Evolutionary conservation across 306 rosid genomes (phyloP), one percentile per base, ranked within the genome.

Genomic region (Trichosanthes truncata): DNA sequence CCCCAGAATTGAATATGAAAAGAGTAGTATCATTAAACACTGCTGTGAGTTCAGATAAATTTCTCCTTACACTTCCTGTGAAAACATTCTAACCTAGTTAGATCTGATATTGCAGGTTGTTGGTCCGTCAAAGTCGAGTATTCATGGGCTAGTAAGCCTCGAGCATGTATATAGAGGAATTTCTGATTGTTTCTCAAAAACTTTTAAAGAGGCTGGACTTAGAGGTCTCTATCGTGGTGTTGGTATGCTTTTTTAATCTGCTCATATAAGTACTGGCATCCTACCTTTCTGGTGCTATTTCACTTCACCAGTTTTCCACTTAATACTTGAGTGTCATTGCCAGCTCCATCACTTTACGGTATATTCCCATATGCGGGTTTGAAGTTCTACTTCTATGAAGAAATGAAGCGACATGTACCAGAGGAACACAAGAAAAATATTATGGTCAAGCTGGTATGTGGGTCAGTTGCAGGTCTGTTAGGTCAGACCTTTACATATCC

Each of bases 401-500:
- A 92, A 88, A 91, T 95, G 98, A 95, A 95, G 85, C 85, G 92
- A n/a, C 91, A 88, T 59, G 93, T 92, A 63, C 96, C 98, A 14
- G 90, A 86, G 71, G 93, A 95, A 77, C 87, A 91, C 77, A 93
- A 80, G 86, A 90, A 84, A 71, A 84, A 89, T 71, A 88, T 92
- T 60, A 46, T 83, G 89, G 95, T 93, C 65, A 95, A 95, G 84
- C 93, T 95, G 61, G 86, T 85, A 0, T 92, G 97, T 78, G 97
- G 98, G 79, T 95, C 98, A 10, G 90, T 95, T 67, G 98, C 97
- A 23, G 98, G 98, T 83, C 82, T 95, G 75, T 78, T 95, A 81
- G 97, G 98, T 53, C 98, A 95, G 80, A 95, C 97, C 56, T 91
- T 95, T 87, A 95, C 97, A 41, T 95, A 92, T 79, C 97, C 98